Evolutionary conservation across 1,284 basidiomycete genomes (phyloP).

Genomic region (Retiboletus fuscus): DNA sequence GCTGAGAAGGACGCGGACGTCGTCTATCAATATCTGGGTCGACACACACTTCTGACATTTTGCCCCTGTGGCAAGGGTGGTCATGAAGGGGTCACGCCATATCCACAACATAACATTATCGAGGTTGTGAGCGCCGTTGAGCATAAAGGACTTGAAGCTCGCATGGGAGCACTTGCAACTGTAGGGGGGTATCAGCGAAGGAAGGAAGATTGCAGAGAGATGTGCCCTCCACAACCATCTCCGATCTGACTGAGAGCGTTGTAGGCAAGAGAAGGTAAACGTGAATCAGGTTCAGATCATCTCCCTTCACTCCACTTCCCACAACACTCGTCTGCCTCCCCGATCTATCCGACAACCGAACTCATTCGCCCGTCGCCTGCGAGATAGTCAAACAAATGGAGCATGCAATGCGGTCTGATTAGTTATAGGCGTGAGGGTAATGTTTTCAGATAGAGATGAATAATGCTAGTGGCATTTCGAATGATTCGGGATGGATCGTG

Average conservation of each 20-base stretch:
- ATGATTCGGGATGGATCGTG: too few species aligned
- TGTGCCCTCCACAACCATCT: conserved; percentile 35
- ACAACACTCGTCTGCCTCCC: too few species aligned
- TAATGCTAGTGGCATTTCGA: too few species aligned
- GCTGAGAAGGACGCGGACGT: conserved; percentile 62
- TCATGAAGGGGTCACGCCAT: conserved; percentile 44
- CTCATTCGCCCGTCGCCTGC: conserved; percentile 16
- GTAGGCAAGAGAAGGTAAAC: conserved; percentile 62
- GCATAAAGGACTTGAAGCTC: too few species aligned
- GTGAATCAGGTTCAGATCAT: conserved; percentile 50
- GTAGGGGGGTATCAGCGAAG: too few species aligned
- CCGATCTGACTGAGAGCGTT: conserved; percentile 60
- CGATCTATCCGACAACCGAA: too few species aligned
- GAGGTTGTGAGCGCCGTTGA: too few species aligned
- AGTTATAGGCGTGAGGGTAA: conserved; percentile 37
- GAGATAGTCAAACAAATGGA: conserved; percentile 49
- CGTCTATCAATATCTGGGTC: conserved; percentile 65
- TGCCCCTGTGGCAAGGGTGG: conserved; percentile 58
- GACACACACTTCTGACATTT: conserved; percentile 48
- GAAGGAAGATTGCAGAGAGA: too few species aligned
- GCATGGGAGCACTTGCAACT: too few species aligned
- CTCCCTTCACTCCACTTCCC: too few species aligned
- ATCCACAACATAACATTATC: too few species aligned
- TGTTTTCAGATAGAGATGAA: too few species aligned
- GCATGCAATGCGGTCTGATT: conserved; percentile 42